These are phyloP conservation scores for Coniophora puteana DNA, from an alignment of 1,284 basidiomycete genomes.

Conservation along the genomic window DNA sequence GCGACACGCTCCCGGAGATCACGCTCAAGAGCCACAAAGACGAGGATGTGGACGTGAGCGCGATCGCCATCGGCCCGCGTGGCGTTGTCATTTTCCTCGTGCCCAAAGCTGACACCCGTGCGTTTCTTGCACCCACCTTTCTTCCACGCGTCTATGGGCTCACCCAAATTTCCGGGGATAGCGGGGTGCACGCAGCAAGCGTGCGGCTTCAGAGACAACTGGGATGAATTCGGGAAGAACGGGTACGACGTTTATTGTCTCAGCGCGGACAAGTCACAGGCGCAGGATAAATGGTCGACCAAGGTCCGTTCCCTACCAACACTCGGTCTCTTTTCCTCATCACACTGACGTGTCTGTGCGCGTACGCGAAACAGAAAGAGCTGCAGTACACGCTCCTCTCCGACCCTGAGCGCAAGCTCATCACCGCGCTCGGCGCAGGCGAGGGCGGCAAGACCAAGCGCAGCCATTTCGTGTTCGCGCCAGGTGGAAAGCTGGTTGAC, in stretches of 20 bases:
- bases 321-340: background rate
- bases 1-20: slow-evolving; percentile 74
- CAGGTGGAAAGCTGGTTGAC: slow-evolving; percentile 82
- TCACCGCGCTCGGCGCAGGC: slow-evolving; percentile 79
- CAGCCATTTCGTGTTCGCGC: slow-evolving; percentile 88
- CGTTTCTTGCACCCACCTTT: slow-evolving; percentile 25
- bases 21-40: slow-evolving; percentile 77
- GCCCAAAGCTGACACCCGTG: slow-evolving; percentile 83
- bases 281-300: slow-evolving; percentile 81
- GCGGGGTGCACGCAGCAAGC: slow-evolving; percentile 89
- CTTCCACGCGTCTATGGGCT: slow-evolving; percentile 4
- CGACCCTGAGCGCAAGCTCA: slow-evolving; percentile 79
- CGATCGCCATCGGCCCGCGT: slow-evolving; percentile 59
- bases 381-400: slow-evolving; percentile 85
- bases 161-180: slow-evolving; percentile 25
- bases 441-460: slow-evolving; percentile 81
- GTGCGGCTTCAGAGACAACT: slow-evolving; percentile 83
- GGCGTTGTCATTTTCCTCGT: slow-evolving; percentile 84
- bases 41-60: slow-evolving; percentile 64
- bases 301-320: slow-evolving; percentile 48
- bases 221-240: slow-evolving; percentile 66
- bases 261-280: slow-evolving; percentile 76
- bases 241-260: slow-evolving; percentile 84
- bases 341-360: slow-evolving; percentile 3
- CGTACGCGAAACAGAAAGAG: slow-evolving; percentile 70